Base-by-base conservation (phyloP, 208 protist species). In the Trypanosoma mega region DNA sequence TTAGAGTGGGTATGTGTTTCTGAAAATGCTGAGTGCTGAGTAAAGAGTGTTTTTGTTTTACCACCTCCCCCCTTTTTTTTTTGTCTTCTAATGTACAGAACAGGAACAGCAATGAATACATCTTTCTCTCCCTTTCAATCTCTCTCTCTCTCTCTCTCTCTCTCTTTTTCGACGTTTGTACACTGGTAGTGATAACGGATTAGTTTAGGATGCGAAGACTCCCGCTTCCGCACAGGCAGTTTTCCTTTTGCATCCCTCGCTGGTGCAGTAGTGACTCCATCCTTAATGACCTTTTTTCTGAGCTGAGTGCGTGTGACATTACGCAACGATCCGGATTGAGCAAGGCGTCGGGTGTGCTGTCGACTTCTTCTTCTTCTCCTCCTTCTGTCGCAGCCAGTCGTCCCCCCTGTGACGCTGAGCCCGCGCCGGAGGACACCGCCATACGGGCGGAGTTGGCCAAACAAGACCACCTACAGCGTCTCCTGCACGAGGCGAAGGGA, bases 401-500 rank as follows among this genome's bases (percentile, higher is more conserved):
- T n/a, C n/a, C n/a, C n/a, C n/a, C n/a, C n/a, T n/a, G n/a, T n/a
- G n/a, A n/a, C n/a, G n/a, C 34, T 16, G 34, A 39, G 34, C 8
- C 34, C 12, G 34, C 34, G 34, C 34, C 6, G 34, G 65, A 65
- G n/a, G 55, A 75, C 23, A 29, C 48, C 1, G 52, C 58, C 3
- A 58, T 75, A 37, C 61, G 46, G n/a, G 31, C 45, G 5, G 69
- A 75, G 33, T 3, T 61, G 20, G 54, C 55, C 21, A 75, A 64
- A 36, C 53, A 70, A 9, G 39, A 68, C 21, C 59, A 64, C 16
- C 69, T 75, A 8, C 62, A 70, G 31, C 44, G 41, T 9, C 26
- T 59, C 51, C 41, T 83, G 48, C 77, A 67, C 18, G 76, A 83
- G 27, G 78, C 68, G 0, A 60, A 52, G 16, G 77, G 78, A 24